Conservation (phyloP, 2,329 filamentous ascomycete species). For the Microascus cirrosus region DNA sequence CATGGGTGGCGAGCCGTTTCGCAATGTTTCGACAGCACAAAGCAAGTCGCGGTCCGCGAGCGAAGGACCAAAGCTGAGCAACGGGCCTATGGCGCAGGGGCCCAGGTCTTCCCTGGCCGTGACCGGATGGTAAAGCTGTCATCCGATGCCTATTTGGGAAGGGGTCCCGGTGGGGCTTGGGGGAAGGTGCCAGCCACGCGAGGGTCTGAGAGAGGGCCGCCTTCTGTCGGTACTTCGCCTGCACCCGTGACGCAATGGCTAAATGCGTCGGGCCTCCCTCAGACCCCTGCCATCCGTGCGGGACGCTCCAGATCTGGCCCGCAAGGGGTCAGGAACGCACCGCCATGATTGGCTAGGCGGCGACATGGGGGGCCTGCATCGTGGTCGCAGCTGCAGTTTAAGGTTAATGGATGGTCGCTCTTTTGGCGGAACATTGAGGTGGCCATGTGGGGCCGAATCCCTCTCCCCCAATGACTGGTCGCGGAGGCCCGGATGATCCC, state of each 20-base stretch:
- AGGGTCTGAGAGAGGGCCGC: neutral
- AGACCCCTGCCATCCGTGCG: constrained; percentile 2
- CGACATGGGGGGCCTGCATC: neutral
- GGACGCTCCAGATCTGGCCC: neutral
- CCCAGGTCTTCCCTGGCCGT: neutral
- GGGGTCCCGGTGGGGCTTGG: neutral
- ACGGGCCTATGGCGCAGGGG: neutral
- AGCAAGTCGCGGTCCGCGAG: neutral
- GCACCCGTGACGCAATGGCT: constrained; percentile 2
- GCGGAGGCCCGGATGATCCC: neutral
- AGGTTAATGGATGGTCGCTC: constrained; percentile 3
- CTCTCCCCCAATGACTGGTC: neutral
- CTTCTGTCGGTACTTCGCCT: neutral
- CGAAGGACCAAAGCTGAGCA: neutral
- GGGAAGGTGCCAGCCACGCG: neutral
- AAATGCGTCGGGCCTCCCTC: neutral
- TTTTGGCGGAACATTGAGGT: neutral
- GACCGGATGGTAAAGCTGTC: constrained; percentile 3
- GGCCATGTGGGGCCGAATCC: neutral
- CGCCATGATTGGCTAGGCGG: neutral
- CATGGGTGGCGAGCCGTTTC: constrained; percentile 3
- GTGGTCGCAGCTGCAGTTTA: constrained; percentile 5
- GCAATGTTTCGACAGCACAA: constrained; percentile 4
- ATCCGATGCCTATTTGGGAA: constrained; percentile 1
- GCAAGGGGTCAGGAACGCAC: neutral